phyloP scores from a whole-genome alignment of 1,284 basidiomycete genomes.

The Leccinum subrobustum region DNA sequence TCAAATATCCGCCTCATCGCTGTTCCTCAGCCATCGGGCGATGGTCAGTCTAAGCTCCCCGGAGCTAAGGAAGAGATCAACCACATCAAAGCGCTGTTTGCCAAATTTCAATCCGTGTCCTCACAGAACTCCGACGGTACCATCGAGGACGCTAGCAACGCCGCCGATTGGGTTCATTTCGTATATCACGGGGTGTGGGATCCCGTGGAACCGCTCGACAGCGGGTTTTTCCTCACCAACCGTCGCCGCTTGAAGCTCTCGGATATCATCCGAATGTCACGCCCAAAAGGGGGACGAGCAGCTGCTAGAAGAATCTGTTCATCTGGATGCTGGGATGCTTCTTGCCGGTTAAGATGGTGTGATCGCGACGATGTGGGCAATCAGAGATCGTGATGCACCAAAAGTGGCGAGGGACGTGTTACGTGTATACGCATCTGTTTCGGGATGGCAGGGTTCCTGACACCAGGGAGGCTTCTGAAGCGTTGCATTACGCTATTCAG shows the following conservation, averaged over 20 bases:
- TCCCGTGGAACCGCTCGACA: neutral
- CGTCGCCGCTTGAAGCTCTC: neutral
- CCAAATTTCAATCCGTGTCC: neutral
- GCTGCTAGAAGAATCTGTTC: neutral
- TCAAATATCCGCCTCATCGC: neutral
- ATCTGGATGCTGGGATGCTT: neutral
- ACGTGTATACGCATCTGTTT: neutral
- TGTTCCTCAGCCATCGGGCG: neutral
- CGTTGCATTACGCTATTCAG: neutral
- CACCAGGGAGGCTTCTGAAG: neutral
- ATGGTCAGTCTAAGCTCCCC: neutral
- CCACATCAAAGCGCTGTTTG: neutral
- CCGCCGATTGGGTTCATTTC: neutral
- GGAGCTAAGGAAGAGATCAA: neutral
- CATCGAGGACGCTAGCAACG: neutral
- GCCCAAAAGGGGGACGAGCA: neutral
- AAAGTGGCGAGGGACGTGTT: neutral
- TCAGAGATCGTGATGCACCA: neutral
- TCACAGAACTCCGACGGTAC: neutral
- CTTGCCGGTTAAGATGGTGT: neutral
- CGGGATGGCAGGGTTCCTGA: neutral
- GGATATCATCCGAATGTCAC: neutral
- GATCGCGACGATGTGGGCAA: neutral
- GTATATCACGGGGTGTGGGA: neutral
- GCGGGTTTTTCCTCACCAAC: neutral